phyloP scores from a whole-genome alignment of 2,329 filamentous ascomycete species.

The Xylariaceae sp. region DNA sequence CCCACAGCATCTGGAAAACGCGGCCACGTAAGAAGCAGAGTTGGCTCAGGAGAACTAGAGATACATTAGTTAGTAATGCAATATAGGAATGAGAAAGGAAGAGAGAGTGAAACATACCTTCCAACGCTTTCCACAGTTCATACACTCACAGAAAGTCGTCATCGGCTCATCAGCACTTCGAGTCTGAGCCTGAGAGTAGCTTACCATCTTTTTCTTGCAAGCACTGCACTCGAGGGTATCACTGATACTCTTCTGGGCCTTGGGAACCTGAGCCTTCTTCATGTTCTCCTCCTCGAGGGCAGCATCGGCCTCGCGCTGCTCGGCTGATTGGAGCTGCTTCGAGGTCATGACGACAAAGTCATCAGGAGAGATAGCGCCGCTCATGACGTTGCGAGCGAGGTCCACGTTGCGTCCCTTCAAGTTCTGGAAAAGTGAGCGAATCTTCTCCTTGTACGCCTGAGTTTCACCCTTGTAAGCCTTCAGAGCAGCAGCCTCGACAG shows the following conservation, averaged over 20 bases:
- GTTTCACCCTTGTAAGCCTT: conserved; percentile 64
- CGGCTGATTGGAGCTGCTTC: conserved; percentile 84
- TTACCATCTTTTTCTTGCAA: conserved; percentile 90
- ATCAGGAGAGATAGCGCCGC: conserved; percentile 64
- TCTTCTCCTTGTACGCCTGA: conserved; percentile 75
- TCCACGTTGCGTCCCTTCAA: conserved; percentile 83
- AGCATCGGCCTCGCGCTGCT: conserved; percentile 70
- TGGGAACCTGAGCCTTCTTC: conserved; percentile 92
- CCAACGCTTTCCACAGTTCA: conserved; percentile 64
- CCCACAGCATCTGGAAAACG: not conserved
- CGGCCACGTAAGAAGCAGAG: not conserved
- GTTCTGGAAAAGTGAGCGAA: conserved; percentile 89
- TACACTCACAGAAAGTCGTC: conserved; percentile 71
- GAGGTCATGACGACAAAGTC: conserved; percentile 81
- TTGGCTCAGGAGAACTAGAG: conserved; percentile 27
- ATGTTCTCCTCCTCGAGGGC: conserved; percentile 87
- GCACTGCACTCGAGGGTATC: conserved; percentile 83
- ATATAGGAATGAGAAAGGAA: conserved; percentile 3
- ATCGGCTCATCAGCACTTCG: conserved; percentile 91
- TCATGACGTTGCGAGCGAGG: conserved; percentile 70
- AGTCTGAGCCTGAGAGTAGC: conserved; percentile 94
- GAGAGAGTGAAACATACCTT: conserved; percentile 49
- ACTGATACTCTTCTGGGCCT: conserved; percentile 85
- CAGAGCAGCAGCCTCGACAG: conserved; percentile 77
- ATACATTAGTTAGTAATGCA: conserved; percentile 24